Percentiles rank a stretch among this genome's conserved stretches.
phyloP scores from a whole-genome alignment of 805 yeast species.

The Candida methanosorbosa region DNA sequence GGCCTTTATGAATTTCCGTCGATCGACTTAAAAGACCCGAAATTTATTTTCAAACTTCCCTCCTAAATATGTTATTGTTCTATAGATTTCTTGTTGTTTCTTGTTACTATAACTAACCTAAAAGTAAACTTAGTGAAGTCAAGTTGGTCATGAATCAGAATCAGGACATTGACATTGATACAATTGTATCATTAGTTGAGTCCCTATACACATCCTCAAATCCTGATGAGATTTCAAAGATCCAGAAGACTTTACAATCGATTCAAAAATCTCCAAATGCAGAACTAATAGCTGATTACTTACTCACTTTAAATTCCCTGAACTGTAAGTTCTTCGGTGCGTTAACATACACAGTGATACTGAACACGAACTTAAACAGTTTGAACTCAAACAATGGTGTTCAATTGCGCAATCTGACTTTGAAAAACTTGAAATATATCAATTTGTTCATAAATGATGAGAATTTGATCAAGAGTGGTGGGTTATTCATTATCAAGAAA shows the following conservation, averaged over 20 bases:
- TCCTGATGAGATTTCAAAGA: slow-evolving; percentile 27
- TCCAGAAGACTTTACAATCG: slow-evolving; percentile 49
- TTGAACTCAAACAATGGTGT: slow-evolving; percentile 1
- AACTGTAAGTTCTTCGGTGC: slow-evolving; percentile 75
- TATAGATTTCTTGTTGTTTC: too few relatives aligned
- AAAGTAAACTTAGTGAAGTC: too few relatives aligned
- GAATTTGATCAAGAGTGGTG: slow-evolving; percentile 9
- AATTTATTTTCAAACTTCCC: too few relatives aligned
- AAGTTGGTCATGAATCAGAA: too few relatives aligned
- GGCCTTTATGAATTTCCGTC: too few relatives aligned
- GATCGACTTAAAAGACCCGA: too few relatives aligned
- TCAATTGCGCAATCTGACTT: slow-evolving; percentile 3
- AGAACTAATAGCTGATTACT: slow-evolving; percentile 43
- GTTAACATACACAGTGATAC: slow-evolving; percentile 59
- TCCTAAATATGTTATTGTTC: too few relatives aligned
- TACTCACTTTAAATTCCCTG: slow-evolving; percentile 32
- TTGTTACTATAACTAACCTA: too few relatives aligned
- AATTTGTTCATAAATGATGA: slow-evolving; percentile 7
- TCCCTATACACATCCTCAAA: slow-evolving; percentile 32
- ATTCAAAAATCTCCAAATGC: slow-evolving; percentile 53
- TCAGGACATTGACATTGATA: too few relatives aligned
- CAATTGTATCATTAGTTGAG: slow-evolving; percentile 32
- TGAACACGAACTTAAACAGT: slow-evolving; percentile 24
- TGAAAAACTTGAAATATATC: slow-evolving; percentile 7
- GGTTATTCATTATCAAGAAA: slow-evolving; percentile 44